These are phyloP conservation scores for Chalciporus chontae DNA, from an alignment of 768 basidiomycete species.

Conservation along the genomic window DNA sequence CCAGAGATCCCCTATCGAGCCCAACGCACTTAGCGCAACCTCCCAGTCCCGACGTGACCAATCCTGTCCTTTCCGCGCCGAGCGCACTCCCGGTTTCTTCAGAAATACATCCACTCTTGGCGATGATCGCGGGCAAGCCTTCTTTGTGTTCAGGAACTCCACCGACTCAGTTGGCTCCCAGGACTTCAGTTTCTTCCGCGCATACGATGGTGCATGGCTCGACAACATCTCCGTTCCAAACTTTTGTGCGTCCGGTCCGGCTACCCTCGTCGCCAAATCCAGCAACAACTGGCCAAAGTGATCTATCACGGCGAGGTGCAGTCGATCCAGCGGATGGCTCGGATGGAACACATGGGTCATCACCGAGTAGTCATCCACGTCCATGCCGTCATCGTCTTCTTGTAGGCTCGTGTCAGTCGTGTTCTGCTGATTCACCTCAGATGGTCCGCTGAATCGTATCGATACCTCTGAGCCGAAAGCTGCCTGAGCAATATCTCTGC, in stretches of 20 bases:
- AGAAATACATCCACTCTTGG: slow-evolving; percentile 55
- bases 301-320: slow-evolving; percentile 67
- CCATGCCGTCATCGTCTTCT: slow-evolving; percentile 49
- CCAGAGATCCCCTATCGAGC: slow-evolving; percentile 48
- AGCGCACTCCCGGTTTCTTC: too few species aligned
- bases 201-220: slow-evolving; percentile 54
- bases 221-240: slow-evolving; percentile 40
- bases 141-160: slow-evolving; percentile 49
- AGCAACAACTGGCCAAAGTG: slow-evolving; percentile 62
- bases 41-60: slow-evolving; percentile 73
- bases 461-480: slow-evolving; percentile 43
- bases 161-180: slow-evolving; percentile 60
- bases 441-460: slow-evolving; percentile 38
- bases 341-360: slow-evolving; percentile 38
- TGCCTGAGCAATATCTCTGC: slow-evolving; percentile 47
- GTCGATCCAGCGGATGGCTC: slow-evolving; percentile 57
- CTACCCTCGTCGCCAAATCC: slow-evolving; percentile 54
- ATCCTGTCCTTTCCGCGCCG: slow-evolving; percentile 70
- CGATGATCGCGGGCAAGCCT: slow-evolving; percentile 29
- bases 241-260: slow-evolving; percentile 42
- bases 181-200: slow-evolving; percentile 37
- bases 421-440: slow-evolving; percentile 9
- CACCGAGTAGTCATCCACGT: slow-evolving; percentile 54
- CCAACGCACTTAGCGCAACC: slow-evolving; percentile 45
- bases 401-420: slow-evolving; percentile 10